Conservation (phyloP, 1,139 yeast species). For the Debaryomycetaceae sp. region DNA sequence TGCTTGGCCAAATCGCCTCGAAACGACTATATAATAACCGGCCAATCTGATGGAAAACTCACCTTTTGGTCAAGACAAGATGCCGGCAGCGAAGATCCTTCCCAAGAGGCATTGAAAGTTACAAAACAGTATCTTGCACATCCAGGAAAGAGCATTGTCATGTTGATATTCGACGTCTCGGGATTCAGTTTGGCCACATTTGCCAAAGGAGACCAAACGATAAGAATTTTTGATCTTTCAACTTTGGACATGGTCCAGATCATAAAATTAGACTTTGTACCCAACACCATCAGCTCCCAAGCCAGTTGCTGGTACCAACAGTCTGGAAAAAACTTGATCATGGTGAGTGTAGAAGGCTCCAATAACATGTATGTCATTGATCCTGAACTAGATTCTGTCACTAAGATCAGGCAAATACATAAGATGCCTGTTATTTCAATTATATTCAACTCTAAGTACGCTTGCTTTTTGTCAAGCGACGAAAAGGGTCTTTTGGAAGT, state of each 20-base stretch:
- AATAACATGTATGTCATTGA: constrained; percentile 18
- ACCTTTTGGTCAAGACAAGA: constrained; percentile 35
- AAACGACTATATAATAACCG: constrained; percentile 23
- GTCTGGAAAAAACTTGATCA: constrained; percentile 12
- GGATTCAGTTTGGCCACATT: constrained; percentile 27
- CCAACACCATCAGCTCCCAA: constrained; percentile 10
- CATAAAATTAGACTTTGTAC: constrained; percentile 19
- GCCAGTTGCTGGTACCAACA: constrained; percentile 18
- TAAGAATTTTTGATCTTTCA: constrained; percentile 38
- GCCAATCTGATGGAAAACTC: constrained; percentile 37
- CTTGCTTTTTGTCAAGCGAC: constrained; percentile 38
- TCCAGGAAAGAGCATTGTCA: constrained; percentile 10
- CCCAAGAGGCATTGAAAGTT: constrained; percentile 22
- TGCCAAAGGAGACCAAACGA: constrained; percentile 21
- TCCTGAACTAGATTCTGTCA: constrained; percentile 14
- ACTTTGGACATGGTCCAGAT: constrained; percentile 41
- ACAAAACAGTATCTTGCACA: constrained; percentile 36
- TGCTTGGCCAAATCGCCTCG: constrained; percentile 4
- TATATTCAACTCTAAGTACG: constrained; percentile 22
- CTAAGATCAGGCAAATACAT: constrained; percentile 19
- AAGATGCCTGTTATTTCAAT: constrained; percentile 23
- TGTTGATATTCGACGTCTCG: constrained; percentile 6
- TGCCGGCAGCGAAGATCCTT: constrained; percentile 1
- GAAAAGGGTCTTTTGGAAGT: constrained; percentile 41
- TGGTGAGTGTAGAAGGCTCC: constrained; percentile 20